Evolutionary conservation across 306 rosid genomes (phyloP).

Genomic region (Prunus salicina): DNA sequence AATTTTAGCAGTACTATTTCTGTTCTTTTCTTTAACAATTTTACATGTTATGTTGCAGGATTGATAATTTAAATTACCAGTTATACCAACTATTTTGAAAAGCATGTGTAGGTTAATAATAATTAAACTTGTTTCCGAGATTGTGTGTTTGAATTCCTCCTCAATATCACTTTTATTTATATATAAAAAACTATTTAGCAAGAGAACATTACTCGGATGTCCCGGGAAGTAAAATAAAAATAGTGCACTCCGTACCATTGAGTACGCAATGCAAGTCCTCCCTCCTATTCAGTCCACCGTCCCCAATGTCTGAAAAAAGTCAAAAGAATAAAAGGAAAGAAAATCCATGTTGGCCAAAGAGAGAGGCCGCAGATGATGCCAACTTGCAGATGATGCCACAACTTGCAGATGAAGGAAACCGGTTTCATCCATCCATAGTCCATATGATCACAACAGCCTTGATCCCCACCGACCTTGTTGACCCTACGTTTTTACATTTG

Average conservation of each 20-base stretch:
- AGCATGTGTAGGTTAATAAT: rapidly evolving
- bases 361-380: conserved; percentile 15
- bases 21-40: too few relatives aligned
- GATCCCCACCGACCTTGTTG: conserved; percentile 33
- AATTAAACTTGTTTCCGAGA: too few relatives aligned
- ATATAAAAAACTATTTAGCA: too few relatives aligned
- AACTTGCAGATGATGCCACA: conserved; percentile 23
- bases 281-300: conserved; percentile 1
- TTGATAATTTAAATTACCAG: neutral
- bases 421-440: conserved; percentile 4
- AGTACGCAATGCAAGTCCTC: neutral
- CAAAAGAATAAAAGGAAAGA: neutral
- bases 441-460: conserved; percentile 13
- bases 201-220: neutral
- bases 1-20: too few relatives aligned
- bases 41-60: neutral
- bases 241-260: neutral
- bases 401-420: conserved; percentile 60
- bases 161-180: too few relatives aligned
- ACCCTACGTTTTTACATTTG: conserved; percentile 14
- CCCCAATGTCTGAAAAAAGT: neutral
- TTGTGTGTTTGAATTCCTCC: too few relatives aligned
- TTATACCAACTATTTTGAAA: too few relatives aligned
- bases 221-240: neutral
- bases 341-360: neutral